These are phyloP conservation scores for Schizothecium vesticola DNA, from an alignment of 495 filamentous ascomycete species.

Conservation along the genomic window DNA sequence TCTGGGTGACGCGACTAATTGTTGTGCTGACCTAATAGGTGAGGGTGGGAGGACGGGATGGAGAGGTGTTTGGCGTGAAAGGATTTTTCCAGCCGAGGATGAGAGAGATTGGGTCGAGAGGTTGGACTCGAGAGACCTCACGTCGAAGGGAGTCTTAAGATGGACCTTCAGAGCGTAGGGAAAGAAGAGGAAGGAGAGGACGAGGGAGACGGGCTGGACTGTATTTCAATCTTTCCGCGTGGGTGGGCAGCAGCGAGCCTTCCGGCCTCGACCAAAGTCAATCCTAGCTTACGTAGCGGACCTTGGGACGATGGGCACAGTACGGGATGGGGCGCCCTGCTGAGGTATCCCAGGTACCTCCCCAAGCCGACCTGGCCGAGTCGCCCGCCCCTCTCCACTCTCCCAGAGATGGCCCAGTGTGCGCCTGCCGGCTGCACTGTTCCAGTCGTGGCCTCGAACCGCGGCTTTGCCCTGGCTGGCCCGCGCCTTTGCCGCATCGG, in stretches of 20 bases:
- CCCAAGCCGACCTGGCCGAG: background rate
- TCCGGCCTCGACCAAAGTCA: constrained; percentile 25
- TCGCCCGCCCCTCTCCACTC: background rate
- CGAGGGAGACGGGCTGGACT: constrained; percentile 18
- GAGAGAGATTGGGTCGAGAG: constrained; percentile 16
- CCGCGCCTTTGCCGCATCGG: constrained; percentile 11
- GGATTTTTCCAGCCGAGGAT: constrained; percentile 13
- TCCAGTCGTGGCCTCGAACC: background rate
- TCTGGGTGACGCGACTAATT: constrained; percentile 20
- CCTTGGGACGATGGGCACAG: constrained; percentile 19
- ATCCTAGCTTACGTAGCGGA: constrained; percentile 15
- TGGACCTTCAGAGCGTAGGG: constrained; percentile 33
- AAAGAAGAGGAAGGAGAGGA: constrained; percentile 24
- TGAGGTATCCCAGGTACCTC: constrained; percentile 22
- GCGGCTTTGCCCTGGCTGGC: background rate
- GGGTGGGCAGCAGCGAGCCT: constrained; percentile 25
- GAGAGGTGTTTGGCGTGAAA: constrained; percentile 20
- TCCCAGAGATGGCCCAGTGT: constrained; percentile 13
- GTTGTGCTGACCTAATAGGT: constrained; percentile 33
- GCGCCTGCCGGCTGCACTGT: constrained; percentile 15
- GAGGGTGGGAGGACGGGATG: constrained; percentile 18
- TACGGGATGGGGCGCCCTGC: constrained; percentile 18
- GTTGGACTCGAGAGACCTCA: constrained; percentile 35
- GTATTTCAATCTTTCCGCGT: constrained; percentile 30
- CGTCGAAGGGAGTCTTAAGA: constrained; percentile 37